Conservation (phyloP, 305 asterid species). For the Caryopteris hybrid region DNA sequence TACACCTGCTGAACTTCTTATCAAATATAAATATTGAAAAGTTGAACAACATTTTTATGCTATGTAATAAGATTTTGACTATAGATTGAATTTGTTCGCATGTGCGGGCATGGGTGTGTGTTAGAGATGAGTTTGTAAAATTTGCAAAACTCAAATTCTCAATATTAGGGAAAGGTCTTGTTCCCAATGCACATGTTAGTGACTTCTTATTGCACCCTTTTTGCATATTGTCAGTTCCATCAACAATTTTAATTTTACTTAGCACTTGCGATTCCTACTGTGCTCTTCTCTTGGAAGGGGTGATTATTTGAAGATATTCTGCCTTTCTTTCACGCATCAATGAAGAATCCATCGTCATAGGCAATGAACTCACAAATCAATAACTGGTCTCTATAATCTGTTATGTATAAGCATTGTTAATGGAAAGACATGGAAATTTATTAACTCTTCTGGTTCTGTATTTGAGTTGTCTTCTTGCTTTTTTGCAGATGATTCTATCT, state of each 20-base stretch:
- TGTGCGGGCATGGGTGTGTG: not conserved
- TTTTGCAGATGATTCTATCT: slow-evolving; percentile 33
- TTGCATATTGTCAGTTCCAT: not conserved
- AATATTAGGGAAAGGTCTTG: not conserved
- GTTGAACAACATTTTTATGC: too few species aligned
- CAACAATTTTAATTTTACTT: not conserved
- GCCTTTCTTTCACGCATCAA: not conserved
- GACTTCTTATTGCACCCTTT: not conserved
- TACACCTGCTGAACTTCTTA: too few species aligned
- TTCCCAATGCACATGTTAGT: not conserved
- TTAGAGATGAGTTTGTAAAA: not conserved
- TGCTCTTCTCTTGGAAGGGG: not conserved
- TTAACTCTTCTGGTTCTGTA: not conserved
- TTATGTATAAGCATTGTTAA: not conserved
- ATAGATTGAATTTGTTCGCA: not conserved
- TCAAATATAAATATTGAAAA: too few species aligned
- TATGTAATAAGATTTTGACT: not conserved
- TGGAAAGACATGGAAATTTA: not conserved
- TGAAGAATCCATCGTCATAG: not conserved
- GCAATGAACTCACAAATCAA: not conserved
- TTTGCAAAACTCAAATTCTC: not conserved
- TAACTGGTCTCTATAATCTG: not conserved
- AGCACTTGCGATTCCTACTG: not conserved
- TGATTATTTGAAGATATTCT: not conserved
- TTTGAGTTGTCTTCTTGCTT: not conserved